phyloP scores from a whole-genome alignment of 768 basidiomycete species.

The Mycena amicta region DNA sequence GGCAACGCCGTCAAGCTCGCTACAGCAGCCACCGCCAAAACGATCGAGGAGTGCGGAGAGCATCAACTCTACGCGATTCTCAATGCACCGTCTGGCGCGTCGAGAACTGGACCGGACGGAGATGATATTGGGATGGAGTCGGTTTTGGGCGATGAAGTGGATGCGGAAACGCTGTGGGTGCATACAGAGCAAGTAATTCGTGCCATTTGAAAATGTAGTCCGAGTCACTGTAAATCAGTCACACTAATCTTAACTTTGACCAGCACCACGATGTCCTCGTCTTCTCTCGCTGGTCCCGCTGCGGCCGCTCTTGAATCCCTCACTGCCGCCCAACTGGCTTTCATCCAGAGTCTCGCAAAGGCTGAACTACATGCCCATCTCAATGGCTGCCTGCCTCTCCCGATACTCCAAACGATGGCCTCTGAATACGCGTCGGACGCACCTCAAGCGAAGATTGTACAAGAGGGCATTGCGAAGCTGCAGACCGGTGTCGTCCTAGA shows the following conservation, averaged over 20 bases:
- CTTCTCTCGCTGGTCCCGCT: slow-evolving; percentile 42
- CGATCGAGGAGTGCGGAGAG: slow-evolving; percentile 1
- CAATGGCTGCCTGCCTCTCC: slow-evolving; percentile 80
- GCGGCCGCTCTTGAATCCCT: slow-evolving; percentile 58
- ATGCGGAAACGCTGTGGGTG: neutral
- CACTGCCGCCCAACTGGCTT: slow-evolving; percentile 49
- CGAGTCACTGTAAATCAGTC: too few relatives aligned
- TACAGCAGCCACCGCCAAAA: neutral
- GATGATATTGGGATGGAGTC: neutral
- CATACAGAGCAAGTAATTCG: neutral
- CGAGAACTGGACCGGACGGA: neutral
- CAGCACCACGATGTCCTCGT: neutral
- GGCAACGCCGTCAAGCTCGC: neutral
- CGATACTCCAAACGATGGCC: slow-evolving; percentile 64
- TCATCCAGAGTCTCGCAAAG: slow-evolving; percentile 69
- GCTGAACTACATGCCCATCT: slow-evolving; percentile 87
- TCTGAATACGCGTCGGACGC: slow-evolving; percentile 31
- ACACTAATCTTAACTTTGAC: neutral
- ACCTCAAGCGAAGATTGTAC: slow-evolving; percentile 28
- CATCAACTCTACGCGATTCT: neutral
- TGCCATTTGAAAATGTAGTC: neutral
- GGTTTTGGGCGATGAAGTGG: neutral
- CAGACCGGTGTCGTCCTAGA: slow-evolving; percentile 40
- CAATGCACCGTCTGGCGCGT: neutral
- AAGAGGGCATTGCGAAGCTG: slow-evolving; percentile 39